phyloP scores from a whole-genome alignment of 2,329 filamentous ascomycete species.

The Graphilbum fragrans region DNA sequence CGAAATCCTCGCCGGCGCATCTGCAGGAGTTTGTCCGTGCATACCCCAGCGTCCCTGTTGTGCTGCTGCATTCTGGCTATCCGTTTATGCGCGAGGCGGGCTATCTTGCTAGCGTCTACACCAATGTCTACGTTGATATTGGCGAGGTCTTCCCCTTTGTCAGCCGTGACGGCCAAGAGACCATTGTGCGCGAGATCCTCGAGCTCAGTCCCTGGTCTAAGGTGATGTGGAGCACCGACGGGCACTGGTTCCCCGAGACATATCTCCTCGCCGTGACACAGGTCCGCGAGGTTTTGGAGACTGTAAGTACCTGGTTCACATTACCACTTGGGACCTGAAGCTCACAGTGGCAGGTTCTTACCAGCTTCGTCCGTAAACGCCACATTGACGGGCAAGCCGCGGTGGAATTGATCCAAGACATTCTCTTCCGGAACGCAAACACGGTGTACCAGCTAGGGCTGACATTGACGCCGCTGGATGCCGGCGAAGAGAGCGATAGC shows the following conservation, averaged over 20 bases:
- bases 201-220: conserved; percentile 67
- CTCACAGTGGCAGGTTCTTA: conserved; percentile 39
- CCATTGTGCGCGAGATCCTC: conserved; percentile 57
- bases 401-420: conserved; percentile 48
- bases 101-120: conserved; percentile 65
- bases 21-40: conserved; percentile 61
- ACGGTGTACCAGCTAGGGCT: conserved; percentile 54
- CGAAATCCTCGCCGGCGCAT: conserved; percentile 60
- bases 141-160: conserved; percentile 73
- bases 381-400: conserved; percentile 52
- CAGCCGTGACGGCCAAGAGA: conserved; percentile 63
- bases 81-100: conserved; percentile 69
- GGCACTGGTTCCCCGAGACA: conserved; percentile 68
- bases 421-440: conserved; percentile 70
- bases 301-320: conserved; percentile 28
- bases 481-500: background rate
- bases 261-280: conserved; percentile 63
- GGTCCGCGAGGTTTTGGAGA: conserved; percentile 57
- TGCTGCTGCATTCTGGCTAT: conserved; percentile 70
- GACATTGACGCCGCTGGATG: conserved; percentile 14
- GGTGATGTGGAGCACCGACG: conserved; percentile 69
- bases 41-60: conserved; percentile 59
- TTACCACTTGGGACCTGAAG: background rate
- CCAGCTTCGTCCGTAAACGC: conserved; percentile 51
- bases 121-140: conserved; percentile 72